These are phyloP conservation scores for Dacryopinax spathularia DNA, from an alignment of 768 basidiomycete genomes.

Conservation along the genomic window DNA sequence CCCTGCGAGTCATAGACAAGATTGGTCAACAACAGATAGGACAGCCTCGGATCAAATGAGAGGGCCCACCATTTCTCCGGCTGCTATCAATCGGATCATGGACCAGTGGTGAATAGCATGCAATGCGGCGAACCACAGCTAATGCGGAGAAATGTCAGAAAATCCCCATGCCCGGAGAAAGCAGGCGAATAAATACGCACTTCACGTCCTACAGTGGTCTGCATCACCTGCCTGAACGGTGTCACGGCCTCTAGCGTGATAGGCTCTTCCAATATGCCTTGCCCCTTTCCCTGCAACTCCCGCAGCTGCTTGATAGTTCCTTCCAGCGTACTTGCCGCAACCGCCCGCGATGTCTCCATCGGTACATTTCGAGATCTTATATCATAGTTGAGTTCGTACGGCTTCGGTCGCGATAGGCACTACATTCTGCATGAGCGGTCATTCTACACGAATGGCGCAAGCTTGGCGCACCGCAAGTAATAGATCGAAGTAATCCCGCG, in stretches of 20 bases:
- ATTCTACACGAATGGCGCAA: no score
- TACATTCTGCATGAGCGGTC: not conserved
- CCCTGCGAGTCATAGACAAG: constrained; percentile 29
- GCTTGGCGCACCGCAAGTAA: constrained; percentile 8
- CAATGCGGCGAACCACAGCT: constrained; percentile 77
- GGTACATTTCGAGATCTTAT: constrained; percentile 62
- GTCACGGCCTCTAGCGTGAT: constrained; percentile 69
- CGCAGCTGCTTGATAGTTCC: constrained; percentile 45
- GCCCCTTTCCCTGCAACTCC: constrained; percentile 16
- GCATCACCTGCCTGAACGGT: constrained; percentile 56
- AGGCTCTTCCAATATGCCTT: constrained; percentile 36
- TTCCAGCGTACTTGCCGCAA: constrained; percentile 43
- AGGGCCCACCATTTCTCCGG: constrained; percentile 53
- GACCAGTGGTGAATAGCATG: constrained; percentile 89
- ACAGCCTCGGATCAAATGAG: not conserved
- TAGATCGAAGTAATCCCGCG: constrained; percentile 55
- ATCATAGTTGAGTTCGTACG: constrained; percentile 58
- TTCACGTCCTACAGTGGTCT: constrained; percentile 73
- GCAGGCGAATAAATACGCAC: constrained; percentile 25
- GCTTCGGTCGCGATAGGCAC: constrained; percentile 27
- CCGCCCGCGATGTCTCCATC: constrained; percentile 56
- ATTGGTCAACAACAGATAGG: constrained; percentile 9
- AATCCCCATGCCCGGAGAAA: not conserved
- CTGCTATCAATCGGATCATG: constrained; percentile 71
- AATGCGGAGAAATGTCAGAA: constrained; percentile 7